phyloP scores from a whole-genome alignment of 768 basidiomycete species.

The Strobilomyces confusus region DNA sequence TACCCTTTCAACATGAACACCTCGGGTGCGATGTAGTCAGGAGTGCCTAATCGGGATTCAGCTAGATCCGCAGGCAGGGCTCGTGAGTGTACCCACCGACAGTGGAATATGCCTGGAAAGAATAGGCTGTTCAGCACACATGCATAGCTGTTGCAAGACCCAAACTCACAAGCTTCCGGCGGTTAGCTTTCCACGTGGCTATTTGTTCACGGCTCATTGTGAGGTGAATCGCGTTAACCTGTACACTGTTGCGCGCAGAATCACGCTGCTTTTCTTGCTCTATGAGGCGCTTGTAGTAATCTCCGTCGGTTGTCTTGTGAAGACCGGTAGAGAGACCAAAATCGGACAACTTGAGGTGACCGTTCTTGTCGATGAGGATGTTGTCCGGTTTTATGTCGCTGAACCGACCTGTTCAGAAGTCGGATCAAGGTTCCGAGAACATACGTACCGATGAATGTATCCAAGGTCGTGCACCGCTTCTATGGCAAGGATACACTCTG shows the following conservation, averaged over 20 bases:
- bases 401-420: slow-evolving; percentile 9
- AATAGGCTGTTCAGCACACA: slow-evolving; percentile 6
- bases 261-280: slow-evolving; percentile 69
- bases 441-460: slow-evolving; percentile 89
- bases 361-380: slow-evolving; percentile 94
- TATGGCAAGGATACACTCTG: slow-evolving; percentile 95
- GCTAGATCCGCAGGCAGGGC: neutral
- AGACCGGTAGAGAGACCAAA: slow-evolving; percentile 97
- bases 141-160: neutral
- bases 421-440: neutral
- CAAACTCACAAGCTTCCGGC: slow-evolving; percentile 77
- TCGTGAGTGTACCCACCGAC: slow-evolving; percentile 39
- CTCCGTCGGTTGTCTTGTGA: slow-evolving; percentile 93
- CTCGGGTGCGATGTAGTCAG: slow-evolving; percentile 85
- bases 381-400: slow-evolving; percentile 99
- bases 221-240: slow-evolving; percentile 95
- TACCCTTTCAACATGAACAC: slow-evolving; percentile 98
- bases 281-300: slow-evolving; percentile 88
- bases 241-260: slow-evolving; percentile 86
- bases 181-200: slow-evolving; percentile 98
- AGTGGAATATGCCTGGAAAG: slow-evolving; percentile 84
- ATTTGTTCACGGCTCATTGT: slow-evolving; percentile 97
- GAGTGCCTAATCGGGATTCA: slow-evolving; percentile 25
- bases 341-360: slow-evolving; percentile 96
- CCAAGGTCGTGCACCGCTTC: slow-evolving; percentile 98